These are phyloP conservation scores for Cephalotrichum gorgonifer DNA, from an alignment of 2,329 filamentous ascomycete genomes.

Conservation along the genomic window DNA sequence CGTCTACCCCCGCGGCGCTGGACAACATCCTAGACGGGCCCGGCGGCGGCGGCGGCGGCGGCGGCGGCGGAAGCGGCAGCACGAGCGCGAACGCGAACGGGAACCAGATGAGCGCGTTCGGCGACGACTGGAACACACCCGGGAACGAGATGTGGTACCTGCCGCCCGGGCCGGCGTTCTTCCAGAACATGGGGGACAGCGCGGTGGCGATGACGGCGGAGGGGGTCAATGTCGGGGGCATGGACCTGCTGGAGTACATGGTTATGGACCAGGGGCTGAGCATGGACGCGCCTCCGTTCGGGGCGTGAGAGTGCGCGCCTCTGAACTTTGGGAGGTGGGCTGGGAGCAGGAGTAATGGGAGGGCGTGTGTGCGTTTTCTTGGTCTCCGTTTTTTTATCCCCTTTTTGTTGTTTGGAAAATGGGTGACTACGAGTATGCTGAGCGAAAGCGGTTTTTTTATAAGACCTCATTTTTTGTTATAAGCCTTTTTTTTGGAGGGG, in stretches of 20 bases:
- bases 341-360: neutral
- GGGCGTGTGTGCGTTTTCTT: neutral
- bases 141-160: constrained; percentile 58
- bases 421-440: too few species aligned
- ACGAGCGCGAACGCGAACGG: constrained; percentile 8
- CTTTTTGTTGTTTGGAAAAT: too few species aligned
- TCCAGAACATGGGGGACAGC: constrained; percentile 52
- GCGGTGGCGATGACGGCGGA: constrained; percentile 57
- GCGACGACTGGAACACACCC: constrained; percentile 42
- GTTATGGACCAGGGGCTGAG: constrained; percentile 37
- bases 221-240: constrained; percentile 55
- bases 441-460: too few species aligned
- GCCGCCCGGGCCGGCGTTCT: constrained; percentile 52
- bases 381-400: too few species aligned
- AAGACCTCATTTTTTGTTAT: too few species aligned
- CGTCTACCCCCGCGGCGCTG: constrained; percentile 33
- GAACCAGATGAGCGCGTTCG: constrained; percentile 31
- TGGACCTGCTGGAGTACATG: constrained; percentile 60
- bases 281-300: neutral
- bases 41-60: neutral
- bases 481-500: too few species aligned
- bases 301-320: neutral
- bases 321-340: neutral
- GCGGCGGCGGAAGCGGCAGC: neutral
- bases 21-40: constrained; percentile 3